Conservation (phyloP, 2,329 filamentous ascomycete species). For the Hyphodiscus sp. region DNA sequence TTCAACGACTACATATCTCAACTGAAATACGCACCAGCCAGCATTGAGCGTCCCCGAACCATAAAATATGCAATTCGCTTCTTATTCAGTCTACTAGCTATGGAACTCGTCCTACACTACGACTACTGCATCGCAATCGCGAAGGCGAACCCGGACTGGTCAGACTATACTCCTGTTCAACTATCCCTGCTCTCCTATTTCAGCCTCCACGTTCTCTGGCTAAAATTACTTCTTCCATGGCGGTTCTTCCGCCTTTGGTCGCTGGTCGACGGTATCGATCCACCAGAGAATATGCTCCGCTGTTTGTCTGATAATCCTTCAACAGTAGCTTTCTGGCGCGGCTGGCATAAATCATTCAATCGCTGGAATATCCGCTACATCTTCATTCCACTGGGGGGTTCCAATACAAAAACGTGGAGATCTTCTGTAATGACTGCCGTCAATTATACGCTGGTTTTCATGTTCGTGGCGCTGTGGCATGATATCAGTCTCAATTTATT, state of each 20-base stretch:
- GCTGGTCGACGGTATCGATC: conserved; percentile 82
- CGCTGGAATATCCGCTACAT: conserved; percentile 92
- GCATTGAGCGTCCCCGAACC: conserved; percentile 64
- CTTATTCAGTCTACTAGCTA: conserved; percentile 68
- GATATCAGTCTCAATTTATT: conserved; percentile 87
- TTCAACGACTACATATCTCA: conserved; percentile 98
- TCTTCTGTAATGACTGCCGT: conserved; percentile 52
- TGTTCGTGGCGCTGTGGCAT: conserved; percentile 96
- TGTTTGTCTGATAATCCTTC: conserved; percentile 96
- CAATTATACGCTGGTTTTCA: conserved; percentile 84
- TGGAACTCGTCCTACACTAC: conserved; percentile 89
- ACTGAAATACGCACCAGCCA: conserved; percentile 64
- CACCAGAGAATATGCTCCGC: conserved; percentile 96
- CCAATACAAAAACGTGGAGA: conserved; percentile 40
- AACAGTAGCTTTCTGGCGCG: conserved; percentile 86
- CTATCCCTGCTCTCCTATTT: conserved; percentile 89
- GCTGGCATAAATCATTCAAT: conserved; percentile 94
- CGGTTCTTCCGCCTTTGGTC: conserved; percentile 98
- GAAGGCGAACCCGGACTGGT: conserved; percentile 73
- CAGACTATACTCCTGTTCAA: conserved; percentile 76
- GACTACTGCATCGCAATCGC: conserved; percentile 92
- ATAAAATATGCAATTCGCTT: conserved; percentile 80
- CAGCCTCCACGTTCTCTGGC: conserved; percentile 95
- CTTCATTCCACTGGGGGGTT: conserved; percentile 83
- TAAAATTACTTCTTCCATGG: conserved; percentile 95